Evolutionary conservation across 768 basidiomycete species (phyloP).

Genomic region (Serendipita sp.): DNA sequence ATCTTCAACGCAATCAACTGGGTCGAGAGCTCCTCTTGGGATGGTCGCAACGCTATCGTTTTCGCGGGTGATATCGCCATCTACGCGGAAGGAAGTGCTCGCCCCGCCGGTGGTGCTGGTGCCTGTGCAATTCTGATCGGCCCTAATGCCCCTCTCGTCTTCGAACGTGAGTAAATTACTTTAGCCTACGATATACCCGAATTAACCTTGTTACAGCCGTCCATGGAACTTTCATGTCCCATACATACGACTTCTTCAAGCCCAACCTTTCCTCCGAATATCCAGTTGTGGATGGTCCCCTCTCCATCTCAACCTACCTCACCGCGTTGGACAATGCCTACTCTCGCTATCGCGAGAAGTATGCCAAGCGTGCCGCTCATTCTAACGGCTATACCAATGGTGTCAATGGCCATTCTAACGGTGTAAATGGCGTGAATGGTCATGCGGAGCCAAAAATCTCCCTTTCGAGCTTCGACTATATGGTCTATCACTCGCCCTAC

Average conservation of each 20-base stretch:
- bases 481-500: constrained; percentile 94
- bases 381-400: constrained; percentile 26
- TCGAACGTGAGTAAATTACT: constrained; percentile 61
- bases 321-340: constrained; percentile 86
- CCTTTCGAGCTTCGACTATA: constrained; percentile 73
- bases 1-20: constrained; percentile 99
- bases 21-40: constrained; percentile 92
- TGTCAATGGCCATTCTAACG: constrained; percentile 23
- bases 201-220: constrained; percentile 40
- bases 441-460: constrained; percentile 37
- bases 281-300: constrained; percentile 93
- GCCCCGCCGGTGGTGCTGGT: constrained; percentile 94
- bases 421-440: constrained; percentile 19
- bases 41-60: constrained; percentile 93
- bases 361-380: constrained; percentile 32
- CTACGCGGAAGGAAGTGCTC: constrained; percentile 87
- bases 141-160: constrained; percentile 83
- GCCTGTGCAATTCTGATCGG: constrained; percentile 90
- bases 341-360: constrained; percentile 66
- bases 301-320: constrained; percentile 89
- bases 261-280: constrained; percentile 89
- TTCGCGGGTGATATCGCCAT: constrained; percentile 95
- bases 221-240: constrained; percentile 93
- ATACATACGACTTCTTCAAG: constrained; percentile 99
- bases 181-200: neutral